Conservation (phyloP, 2,329 filamentous ascomycete genomes). For the Ambrosiella cleistominuta region DNA sequence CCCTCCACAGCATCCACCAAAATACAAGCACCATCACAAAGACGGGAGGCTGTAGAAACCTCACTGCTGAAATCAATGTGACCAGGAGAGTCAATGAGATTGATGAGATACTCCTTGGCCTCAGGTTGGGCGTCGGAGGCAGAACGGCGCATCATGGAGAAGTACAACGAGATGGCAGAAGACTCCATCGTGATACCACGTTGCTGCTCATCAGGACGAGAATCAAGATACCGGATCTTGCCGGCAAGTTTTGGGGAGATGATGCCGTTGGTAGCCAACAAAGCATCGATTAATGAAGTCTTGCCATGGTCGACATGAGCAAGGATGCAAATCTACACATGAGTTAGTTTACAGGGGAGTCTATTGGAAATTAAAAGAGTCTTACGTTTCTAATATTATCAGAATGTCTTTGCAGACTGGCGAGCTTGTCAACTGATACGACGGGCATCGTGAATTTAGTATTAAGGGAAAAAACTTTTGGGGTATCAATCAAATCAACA, state of each 20-base stretch:
- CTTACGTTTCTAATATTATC: slow-evolving; percentile 83
- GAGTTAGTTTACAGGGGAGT: slow-evolving; percentile 10
- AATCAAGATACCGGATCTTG: slow-evolving; percentile 96
- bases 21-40: slow-evolving; percentile 89
- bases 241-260: slow-evolving; percentile 94
- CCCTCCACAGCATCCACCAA: slow-evolving; percentile 94
- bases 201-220: slow-evolving; percentile 83
- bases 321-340: slow-evolving; percentile 67
- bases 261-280: slow-evolving; percentile 97
- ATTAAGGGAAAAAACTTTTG: neutral
- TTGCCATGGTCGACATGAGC: slow-evolving; percentile 98
- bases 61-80: slow-evolving; percentile 99
- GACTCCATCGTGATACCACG: slow-evolving; percentile 99
- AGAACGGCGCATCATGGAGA: slow-evolving; percentile 69
- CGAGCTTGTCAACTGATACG: slow-evolving; percentile 76
- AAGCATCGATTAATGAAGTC: slow-evolving; percentile 86
- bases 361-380: slow-evolving; percentile 7
- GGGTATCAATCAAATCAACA: slow-evolving; percentile 1
- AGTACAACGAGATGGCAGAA: slow-evolving; percentile 89
- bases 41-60: slow-evolving; percentile 81
- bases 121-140: slow-evolving; percentile 50
- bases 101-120: slow-evolving; percentile 83
- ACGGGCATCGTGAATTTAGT: slow-evolving; percentile 55
- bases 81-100: slow-evolving; percentile 91
- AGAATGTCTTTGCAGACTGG: slow-evolving; percentile 71